A percentile compares a stretch with the other conserved stretches of the same genome.
These are phyloP conservation scores for Stemphylium lycopersici DNA, from an alignment of 2,329 filamentous ascomycete genomes.

Conservation along the genomic window DNA sequence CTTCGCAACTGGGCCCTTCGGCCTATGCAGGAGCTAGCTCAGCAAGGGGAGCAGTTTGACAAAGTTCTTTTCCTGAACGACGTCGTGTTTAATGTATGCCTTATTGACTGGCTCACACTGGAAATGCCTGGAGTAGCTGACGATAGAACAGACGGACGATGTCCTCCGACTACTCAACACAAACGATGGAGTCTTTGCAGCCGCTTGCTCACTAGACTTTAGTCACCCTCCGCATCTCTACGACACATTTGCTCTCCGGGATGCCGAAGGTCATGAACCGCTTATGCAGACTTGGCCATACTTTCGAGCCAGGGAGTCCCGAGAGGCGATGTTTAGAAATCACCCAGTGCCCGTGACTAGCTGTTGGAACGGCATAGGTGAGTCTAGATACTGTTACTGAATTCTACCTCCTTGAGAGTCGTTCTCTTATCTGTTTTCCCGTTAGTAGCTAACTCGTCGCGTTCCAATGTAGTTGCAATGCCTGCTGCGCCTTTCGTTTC, in stretches of 20 bases:
- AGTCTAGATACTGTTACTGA: too few species aligned
- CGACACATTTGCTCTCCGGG: constrained; percentile 67
- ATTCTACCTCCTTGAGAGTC: too few species aligned
- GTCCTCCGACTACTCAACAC: constrained; percentile 58
- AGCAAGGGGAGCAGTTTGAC: too few species aligned
- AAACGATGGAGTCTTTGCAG: constrained; percentile 58
- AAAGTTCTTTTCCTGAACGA: too few species aligned
- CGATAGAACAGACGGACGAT: constrained; percentile 54
- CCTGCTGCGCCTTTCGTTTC: not conserved
- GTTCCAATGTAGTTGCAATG: too few species aligned
- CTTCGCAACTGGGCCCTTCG: constrained; percentile 67
- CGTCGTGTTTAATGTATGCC: too few species aligned
- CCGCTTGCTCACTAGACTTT: constrained; percentile 56
- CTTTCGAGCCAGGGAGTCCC: constrained; percentile 58
- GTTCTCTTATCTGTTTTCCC: too few species aligned
- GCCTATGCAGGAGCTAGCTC: constrained; percentile 59
- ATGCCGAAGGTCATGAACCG: constrained; percentile 57
- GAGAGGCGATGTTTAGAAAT: constrained; percentile 48
- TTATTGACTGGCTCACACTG: too few species aligned
- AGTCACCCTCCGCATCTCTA: constrained; percentile 61
- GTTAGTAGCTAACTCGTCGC: too few species aligned
- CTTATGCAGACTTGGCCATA: constrained; percentile 64
- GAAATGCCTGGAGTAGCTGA: constrained; percentile 35
- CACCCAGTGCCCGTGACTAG: constrained; percentile 64
- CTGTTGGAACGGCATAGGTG: constrained; percentile 63